Evolutionary conservation across 2,329 filamentous ascomycete genomes (phyloP).

Genomic region (Penicillium sp.): DNA sequence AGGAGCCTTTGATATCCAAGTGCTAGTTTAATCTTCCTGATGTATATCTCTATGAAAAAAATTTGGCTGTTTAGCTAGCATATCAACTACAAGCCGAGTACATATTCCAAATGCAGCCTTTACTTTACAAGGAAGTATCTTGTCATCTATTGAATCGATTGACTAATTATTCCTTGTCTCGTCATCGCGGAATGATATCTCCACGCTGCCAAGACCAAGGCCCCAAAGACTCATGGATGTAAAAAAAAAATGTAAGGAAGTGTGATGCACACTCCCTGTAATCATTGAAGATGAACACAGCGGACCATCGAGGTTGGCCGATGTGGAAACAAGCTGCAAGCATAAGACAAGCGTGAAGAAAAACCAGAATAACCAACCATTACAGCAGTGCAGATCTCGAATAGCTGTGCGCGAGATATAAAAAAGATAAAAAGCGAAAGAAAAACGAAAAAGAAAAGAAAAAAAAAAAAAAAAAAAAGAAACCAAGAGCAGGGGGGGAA

Average conservation of each 20-base stretch:
- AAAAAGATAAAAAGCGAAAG: background rate
- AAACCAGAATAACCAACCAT: conserved; percentile 18
- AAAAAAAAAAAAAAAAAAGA: background rate
- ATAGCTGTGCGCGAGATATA: conserved; percentile 7
- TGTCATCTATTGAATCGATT: conserved; percentile 22
- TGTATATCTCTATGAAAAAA: background rate
- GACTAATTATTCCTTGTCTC: conserved; percentile 10
- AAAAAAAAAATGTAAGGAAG: conserved; percentile 4
- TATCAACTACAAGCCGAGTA: background rate
- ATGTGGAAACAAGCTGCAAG: conserved; percentile 6
- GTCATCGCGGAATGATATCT: conserved; percentile 1
- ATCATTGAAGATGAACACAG: conserved; percentile 8
- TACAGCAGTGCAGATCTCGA: conserved; percentile 23
- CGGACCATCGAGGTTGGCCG: conserved; percentile 4
- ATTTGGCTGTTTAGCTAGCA: background rate
- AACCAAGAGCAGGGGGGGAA: conserved; percentile 8
- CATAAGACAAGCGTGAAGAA: conserved; percentile 10
- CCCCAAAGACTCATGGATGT: background rate
- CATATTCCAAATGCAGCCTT: background rate
- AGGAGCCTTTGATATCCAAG: background rate
- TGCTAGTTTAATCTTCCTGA: background rate
- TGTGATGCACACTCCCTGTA: conserved; percentile 5
- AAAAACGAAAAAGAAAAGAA: background rate
- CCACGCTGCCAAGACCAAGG: background rate
- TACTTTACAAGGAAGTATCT: background rate